Evolutionary conservation across 2,329 filamentous ascomycete genomes (phyloP).

Genomic region (Sclerotinia trifoliorum): DNA sequence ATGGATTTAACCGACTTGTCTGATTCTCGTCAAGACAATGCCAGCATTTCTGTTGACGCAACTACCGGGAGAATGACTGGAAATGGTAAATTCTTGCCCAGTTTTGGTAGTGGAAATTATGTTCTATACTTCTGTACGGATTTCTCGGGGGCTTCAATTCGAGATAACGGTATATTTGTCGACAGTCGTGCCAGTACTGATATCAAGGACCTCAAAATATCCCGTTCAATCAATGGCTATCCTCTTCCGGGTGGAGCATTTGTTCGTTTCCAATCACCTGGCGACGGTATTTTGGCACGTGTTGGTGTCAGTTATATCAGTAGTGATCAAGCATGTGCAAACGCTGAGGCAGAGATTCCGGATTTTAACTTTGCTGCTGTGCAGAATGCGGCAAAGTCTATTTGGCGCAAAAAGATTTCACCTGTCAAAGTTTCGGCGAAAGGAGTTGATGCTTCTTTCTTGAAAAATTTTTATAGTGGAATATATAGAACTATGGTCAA

Average conservation of each 20-base stretch:
- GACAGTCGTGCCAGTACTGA: conserved; percentile 54
- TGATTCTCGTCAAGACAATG: conserved; percentile 57
- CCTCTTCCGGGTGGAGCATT: conserved; percentile 61
- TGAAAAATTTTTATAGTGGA: conserved; percentile 68
- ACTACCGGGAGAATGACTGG: conserved; percentile 61
- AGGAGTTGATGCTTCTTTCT: conserved; percentile 53
- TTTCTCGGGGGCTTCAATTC: conserved; percentile 57
- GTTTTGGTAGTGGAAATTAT: conserved; percentile 63
- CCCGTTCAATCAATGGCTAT: conserved; percentile 53
- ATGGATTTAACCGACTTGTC: conserved; percentile 65
- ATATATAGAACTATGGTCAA: conserved; percentile 69
- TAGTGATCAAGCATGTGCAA: conserved; percentile 62
- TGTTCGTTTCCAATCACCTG: conserved; percentile 54
- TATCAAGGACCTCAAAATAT: conserved; percentile 50
- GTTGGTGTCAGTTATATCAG: conserved; percentile 71
- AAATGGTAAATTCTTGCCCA: conserved; percentile 59
- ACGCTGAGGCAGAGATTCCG: conserved; percentile 67
- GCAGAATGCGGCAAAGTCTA: conserved; percentile 50
- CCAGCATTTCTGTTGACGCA: conserved; percentile 53
- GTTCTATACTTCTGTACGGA: conserved; percentile 65
- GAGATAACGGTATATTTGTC: conserved; percentile 61
- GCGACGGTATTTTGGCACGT: conserved; percentile 56
- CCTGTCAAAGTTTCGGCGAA: conserved; percentile 53
- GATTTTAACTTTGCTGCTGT: conserved; percentile 61
- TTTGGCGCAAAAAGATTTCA: conserved; percentile 61